Evolutionary conservation across 2,329 filamentous ascomycete species (phyloP), one percentile per base, ranked within the genome.

Genomic region (Phyllosticta citribraziliensis): DNA sequence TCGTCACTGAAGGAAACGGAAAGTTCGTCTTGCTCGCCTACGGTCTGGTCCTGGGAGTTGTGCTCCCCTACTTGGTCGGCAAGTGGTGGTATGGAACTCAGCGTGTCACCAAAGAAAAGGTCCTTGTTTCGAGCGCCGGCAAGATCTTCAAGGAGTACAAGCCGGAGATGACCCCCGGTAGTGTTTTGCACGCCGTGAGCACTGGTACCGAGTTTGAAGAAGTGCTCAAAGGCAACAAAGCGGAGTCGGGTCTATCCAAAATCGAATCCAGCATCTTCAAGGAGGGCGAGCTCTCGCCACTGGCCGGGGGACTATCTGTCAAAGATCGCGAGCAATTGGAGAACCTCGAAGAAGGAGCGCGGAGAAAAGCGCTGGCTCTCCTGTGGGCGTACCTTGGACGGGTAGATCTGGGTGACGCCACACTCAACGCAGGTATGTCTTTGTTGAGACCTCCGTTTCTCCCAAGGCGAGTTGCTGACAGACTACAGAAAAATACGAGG

Each of bases 31-130:
- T 99, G 63, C 80, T 97, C 62, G 82, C 97, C 65, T 99, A 99
- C 74, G 92, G 91, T 47, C 76, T 88, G 35, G 82, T 97, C 50
- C 85, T 99, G 57, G 94, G 93, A 60, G 89, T 97, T 64, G 79
- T 97, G 63, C 80, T 99, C 58, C 94, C 94, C 2, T 99, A 95
- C 73, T 80, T 94, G 55, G 93, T 99, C 61, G 94, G 94, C 55
- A 91, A 88, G 63, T 99, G 94, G 94, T 99, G 94, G 94, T 99
- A 99, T 72, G 94, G 95, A 63, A 95, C 91, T 35, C 93, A 96
- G 75, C 85, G 87, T 68, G 85, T 89, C 75, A 97, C 94, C 47
- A 95, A 93, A 77, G 95, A 99, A 75, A 91, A 90, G 67, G 88
- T 97, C 25, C 81, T 96, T 60, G 88, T 97, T 72, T 90, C 94